Conservation (phyloP, 1,284 basidiomycete species). For the Apiotrichum veenhuisii region DNA sequence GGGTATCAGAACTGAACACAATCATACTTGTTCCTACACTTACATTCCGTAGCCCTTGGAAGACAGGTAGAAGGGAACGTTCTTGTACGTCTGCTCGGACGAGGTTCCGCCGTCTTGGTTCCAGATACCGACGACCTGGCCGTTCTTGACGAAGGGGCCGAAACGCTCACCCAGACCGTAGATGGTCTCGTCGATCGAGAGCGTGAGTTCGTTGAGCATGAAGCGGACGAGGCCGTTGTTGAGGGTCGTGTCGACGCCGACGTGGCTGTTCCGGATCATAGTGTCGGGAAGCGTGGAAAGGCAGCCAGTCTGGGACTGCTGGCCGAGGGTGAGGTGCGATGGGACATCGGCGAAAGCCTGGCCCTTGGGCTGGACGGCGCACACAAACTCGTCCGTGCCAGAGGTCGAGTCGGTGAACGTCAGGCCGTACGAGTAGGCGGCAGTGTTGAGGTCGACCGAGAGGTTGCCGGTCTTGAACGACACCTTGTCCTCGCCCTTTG, state of each 20-base stretch:
- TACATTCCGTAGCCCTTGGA: conserved; percentile 63
- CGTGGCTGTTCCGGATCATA: conserved; percentile 13
- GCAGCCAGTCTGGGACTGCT: conserved; percentile 61
- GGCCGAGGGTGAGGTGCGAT: conserved; percentile 59
- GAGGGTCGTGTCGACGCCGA: conserved; percentile 6
- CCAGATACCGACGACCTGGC: conserved; percentile 62
- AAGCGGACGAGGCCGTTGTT: conserved; percentile 48
- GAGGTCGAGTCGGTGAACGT: conserved; percentile 46
- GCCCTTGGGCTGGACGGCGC: conserved; percentile 56
- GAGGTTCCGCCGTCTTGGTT: conserved; percentile 57
- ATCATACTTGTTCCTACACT: not conserved
- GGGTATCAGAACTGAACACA: not conserved
- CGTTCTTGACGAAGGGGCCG: conserved; percentile 69
- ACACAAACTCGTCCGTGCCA: conserved; percentile 17
- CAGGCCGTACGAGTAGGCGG: conserved; percentile 47
- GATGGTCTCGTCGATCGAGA: conserved; percentile 65
- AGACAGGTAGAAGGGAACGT: conserved; percentile 40
- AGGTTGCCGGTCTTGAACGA: conserved; percentile 44
- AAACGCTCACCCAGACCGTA: conserved; percentile 69
- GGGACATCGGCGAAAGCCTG: conserved; percentile 66
- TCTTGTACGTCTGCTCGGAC: conserved; percentile 66
- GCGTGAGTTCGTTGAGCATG: conserved; percentile 63
- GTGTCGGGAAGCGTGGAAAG: conserved; percentile 55
- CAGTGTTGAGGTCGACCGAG: conserved; percentile 31
- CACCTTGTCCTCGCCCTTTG: conserved; percentile 48